A percentile compares a stretch with the other conserved stretches of the same genome.
These are phyloP conservation scores for Paramecium primaurelia DNA, from an alignment of 73 alveolate species.

Conservation along the genomic window DNA sequence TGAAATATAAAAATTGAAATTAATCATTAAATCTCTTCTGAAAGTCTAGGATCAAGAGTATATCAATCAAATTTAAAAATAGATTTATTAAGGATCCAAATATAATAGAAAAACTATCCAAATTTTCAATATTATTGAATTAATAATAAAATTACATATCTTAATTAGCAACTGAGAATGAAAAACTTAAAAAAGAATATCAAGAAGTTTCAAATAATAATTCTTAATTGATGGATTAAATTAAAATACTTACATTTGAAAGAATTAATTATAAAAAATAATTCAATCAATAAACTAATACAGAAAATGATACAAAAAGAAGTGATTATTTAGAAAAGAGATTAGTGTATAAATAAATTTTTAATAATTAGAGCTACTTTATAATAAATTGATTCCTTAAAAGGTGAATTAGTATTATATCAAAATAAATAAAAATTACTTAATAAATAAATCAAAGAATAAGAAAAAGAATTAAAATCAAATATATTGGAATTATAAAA, in stretches of 20 bases:
- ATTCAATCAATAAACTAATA: background rate
- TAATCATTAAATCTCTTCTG: background rate
- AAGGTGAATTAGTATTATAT: background rate
- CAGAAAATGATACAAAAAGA: background rate
- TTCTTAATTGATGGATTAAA: background rate
- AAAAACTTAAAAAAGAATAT: background rate
- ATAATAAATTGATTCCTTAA: background rate
- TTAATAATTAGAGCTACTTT: background rate
- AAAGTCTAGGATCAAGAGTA: background rate
- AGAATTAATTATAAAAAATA: background rate
- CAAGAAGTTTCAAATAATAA: background rate
- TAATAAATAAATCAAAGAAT: background rate
- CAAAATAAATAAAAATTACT: background rate
- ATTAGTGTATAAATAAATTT: background rate
- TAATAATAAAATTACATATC: background rate
- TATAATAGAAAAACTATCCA: background rate
- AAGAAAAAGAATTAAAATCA: background rate
- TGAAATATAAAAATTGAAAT: background rate
- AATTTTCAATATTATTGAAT: background rate
- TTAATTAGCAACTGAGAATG: background rate
- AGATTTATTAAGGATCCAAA: background rate
- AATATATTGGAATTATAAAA: background rate
- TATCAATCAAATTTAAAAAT: background rate
- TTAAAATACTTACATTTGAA: background rate
- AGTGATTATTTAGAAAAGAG: background rate